A percentile compares a stretch with the other conserved stretches of the same genome.
phyloP scores from a whole-genome alignment of 805 yeast species.

The Sungouiozyma intestinalis region DNA sequence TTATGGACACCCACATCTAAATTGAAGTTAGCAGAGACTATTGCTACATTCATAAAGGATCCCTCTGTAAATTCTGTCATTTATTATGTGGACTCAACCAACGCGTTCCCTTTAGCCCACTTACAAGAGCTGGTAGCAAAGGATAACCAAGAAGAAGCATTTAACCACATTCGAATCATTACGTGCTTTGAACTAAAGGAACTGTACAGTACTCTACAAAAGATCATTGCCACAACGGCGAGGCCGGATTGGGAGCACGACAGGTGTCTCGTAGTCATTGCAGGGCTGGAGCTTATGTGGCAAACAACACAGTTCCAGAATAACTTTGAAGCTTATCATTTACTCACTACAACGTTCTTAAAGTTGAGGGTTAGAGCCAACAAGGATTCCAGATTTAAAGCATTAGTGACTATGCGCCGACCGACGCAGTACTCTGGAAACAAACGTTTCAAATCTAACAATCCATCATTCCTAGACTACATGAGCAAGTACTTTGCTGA shows the following conservation, averaged over 20 bases:
- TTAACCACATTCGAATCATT: constrained; percentile 21
- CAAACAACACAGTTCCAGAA: constrained; percentile 17
- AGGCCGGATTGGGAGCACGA: not conserved
- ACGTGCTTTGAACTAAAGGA: constrained; percentile 22
- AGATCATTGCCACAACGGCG: constrained; percentile 1
- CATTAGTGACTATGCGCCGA: not conserved
- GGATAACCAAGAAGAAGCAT: constrained; percentile 7
- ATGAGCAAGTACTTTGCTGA: constrained; percentile 21
- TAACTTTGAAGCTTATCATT: constrained; percentile 12
- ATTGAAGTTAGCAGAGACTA: not conserved
- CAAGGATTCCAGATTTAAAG: constrained; percentile 1
- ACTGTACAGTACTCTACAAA: constrained; percentile 8
- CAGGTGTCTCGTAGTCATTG: constrained; percentile 8
- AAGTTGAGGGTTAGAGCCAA: constrained; percentile 16
- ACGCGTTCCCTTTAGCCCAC: constrained; percentile 22
- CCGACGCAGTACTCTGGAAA: not conserved
- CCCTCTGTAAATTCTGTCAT: constrained; percentile 3
- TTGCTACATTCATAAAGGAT: not conserved
- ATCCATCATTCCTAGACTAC: constrained; percentile 18
- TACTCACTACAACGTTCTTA: constrained; percentile 15
- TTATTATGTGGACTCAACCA: constrained; percentile 25
- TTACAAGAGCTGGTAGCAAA: constrained; percentile 15
- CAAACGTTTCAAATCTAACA: constrained; percentile 11
- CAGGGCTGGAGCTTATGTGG: constrained; percentile 24
- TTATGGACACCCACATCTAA: not conserved